phyloP scores from a whole-genome alignment of 345 rosid species.

The Firmiana major region DNA sequence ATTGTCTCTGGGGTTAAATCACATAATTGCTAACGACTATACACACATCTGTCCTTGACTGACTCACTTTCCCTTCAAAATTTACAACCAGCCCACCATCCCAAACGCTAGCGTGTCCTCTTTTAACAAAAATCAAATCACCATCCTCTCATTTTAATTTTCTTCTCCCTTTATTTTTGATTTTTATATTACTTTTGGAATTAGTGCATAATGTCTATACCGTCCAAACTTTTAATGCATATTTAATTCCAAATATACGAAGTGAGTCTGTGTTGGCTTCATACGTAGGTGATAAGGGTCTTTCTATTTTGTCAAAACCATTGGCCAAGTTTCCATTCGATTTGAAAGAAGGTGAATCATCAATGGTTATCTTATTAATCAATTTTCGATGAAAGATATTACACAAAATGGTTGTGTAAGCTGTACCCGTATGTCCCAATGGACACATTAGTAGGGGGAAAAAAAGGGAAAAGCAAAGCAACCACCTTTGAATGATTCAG shows the following conservation, averaged over 20 bases:
- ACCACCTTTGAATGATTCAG: conserved; percentile 20
- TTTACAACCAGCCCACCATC: not conserved
- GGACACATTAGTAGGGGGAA: not conserved
- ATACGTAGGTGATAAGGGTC: not conserved
- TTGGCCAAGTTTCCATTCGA: conserved; percentile 20
- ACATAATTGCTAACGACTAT: conserved; percentile 18
- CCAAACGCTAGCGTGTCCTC: not conserved
- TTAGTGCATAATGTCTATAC: conserved; percentile 4
- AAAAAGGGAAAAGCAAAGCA: conserved; percentile 4
- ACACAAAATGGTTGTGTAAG: conserved; percentile 12
- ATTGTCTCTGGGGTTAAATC: not conserved
- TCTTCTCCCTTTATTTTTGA: not conserved
- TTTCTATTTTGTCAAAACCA: not conserved
- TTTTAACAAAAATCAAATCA: not conserved
- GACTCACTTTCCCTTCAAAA: not conserved
- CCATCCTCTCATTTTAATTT: not conserved
- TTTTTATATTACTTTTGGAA: not conserved
- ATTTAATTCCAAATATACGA: not conserved
- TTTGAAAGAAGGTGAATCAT: conserved; percentile 25
- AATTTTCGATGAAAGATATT: conserved; percentile 5
- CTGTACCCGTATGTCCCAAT: not conserved
- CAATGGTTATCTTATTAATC: conserved; percentile 19
- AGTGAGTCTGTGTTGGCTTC: not conserved
- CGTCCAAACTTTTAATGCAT: conserved; percentile 13
- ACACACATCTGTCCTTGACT: not conserved